Base-by-base conservation (phyloP, 2,329 filamentous ascomycete genomes). In the Rutstroemia sp. region DNA sequence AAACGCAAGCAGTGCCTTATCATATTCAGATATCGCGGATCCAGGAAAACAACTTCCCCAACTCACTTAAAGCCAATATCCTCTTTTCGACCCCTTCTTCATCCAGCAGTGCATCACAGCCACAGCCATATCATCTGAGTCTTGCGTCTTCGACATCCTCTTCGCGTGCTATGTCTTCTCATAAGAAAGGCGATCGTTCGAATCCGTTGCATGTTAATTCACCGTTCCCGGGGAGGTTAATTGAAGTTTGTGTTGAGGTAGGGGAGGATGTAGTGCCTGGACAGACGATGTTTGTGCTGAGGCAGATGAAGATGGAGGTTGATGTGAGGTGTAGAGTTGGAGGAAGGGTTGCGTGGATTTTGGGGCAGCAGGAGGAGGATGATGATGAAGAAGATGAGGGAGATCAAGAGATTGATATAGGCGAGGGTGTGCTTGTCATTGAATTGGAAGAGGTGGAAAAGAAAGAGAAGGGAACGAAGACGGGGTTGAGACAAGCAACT, bases 271-370 rank as follows among this genome's bases (percentile, higher is more conserved):
- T 55, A 19, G 4, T 42, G 2, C 12, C 25, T 3, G 53, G 47
- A 2, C 25, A 51, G 9, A 19, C 38, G 1, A 19, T 48, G 0
- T 48, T 42, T 30, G 44, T 54, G 4, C 27, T 54, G 2, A 23
- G 30, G 27, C 51, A 54, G 44, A 54, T 54, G 44, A 48, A 48
- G 1, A 48, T 54, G 51, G 51, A 54, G 30, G 42, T 41, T 14
- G 51, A 54, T 4, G 12, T 41, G 19, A 14, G 47, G 2, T 38
- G 46, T 21, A 21, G 16, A 7, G 51, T 3, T 4, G 16, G 19
- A 3, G 47, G 53, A 2, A 3, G 3, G 4, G 38, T 45, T 8
- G 27, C 7, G n/a, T 56, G 47, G 38, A 7, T 46, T 45, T 45
- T 44, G 23, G 44, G 39, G 7, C 19, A 41, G 17, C 30, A 17